Conservation (phyloP, 257 asterid species). For the Rehmannia glutinosa region DNA sequence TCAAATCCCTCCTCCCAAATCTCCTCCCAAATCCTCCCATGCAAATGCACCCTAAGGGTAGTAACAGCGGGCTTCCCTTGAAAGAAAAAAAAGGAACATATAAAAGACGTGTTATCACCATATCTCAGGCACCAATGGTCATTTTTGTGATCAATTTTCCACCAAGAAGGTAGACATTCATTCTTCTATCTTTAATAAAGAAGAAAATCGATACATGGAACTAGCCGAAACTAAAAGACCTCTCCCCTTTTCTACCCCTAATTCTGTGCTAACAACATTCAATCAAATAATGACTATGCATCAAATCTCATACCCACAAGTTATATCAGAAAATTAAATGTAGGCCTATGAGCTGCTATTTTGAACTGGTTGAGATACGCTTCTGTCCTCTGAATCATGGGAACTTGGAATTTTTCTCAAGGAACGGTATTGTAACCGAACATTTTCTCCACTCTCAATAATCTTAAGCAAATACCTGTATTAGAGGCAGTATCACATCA, state of each 20-base stretch:
- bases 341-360: slow-evolving; percentile 47
- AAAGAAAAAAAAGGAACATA: too few species aligned
- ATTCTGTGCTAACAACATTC: slow-evolving; percentile 23
- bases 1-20: too few species aligned
- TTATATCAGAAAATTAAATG: slow-evolving; percentile 7
- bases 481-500: slow-evolving; percentile 10
- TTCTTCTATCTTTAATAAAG: neutral
- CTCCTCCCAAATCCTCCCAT: too few species aligned
- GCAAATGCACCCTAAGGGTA: too few species aligned
- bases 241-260: slow-evolving; percentile 11
- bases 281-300: slow-evolving; percentile 24
- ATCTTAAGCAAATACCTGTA: slow-evolving; percentile 85
- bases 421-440: slow-evolving; percentile 88
- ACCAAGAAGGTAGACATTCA: slow-evolving; percentile 12
- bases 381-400: slow-evolving; percentile 49
- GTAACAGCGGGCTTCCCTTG: too few species aligned
- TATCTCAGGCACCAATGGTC: slow-evolving; percentile 6
- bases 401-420: slow-evolving; percentile 54
- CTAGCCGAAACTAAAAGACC: slow-evolving; percentile 11
- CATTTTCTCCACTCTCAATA: slow-evolving; percentile 77
- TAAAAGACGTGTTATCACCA: neutral
- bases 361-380: slow-evolving; percentile 54
- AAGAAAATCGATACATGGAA: slow-evolving; percentile 15
- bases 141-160: slow-evolving; percentile 16
- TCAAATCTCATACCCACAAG: slow-evolving; percentile 13